Conservation (phyloP, 1,284 basidiomycete species). For the Sanghuangporus sanghuang region DNA sequence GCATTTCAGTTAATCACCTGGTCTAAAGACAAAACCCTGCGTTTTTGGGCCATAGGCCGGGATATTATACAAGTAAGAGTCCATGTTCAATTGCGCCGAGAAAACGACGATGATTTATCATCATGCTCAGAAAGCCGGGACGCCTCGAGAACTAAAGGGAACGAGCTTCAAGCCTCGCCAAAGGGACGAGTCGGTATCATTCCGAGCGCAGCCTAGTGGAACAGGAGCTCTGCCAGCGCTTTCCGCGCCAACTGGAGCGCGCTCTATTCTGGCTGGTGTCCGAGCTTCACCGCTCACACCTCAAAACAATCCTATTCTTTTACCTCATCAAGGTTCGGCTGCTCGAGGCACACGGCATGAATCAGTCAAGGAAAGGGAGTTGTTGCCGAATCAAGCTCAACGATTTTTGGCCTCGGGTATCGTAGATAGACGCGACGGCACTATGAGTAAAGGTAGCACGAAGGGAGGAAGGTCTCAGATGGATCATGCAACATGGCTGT, state of each 20-base stretch:
- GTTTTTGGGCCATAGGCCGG: constrained; percentile 85
- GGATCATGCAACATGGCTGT: constrained; percentile 66
- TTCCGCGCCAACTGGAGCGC: constrained; percentile 63
- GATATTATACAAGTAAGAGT: constrained; percentile 59
- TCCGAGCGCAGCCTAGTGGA: constrained; percentile 42
- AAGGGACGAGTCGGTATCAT: constrained; percentile 35
- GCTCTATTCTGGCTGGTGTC: constrained; percentile 64
- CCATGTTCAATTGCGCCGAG: background rate
- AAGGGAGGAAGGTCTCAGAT: constrained; percentile 48
- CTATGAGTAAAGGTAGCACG: constrained; percentile 51
- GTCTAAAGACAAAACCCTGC: constrained; percentile 91
- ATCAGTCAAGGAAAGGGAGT: constrained; percentile 11
- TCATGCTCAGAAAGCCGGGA: constrained; percentile 22
- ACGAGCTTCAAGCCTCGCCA: constrained; percentile 3
- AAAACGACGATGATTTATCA: background rate
- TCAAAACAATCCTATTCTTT: constrained; percentile 30
- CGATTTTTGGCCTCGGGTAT: constrained; percentile 16
- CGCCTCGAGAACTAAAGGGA: background rate
- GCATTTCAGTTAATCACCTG: constrained; percentile 95
- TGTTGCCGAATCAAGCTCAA: constrained; percentile 13
- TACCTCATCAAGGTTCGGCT: constrained; percentile 31
- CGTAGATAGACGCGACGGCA: constrained; percentile 35
- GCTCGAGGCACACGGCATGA: constrained; percentile 26
- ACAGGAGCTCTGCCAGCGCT: constrained; percentile 34
- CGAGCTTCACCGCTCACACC: constrained; percentile 44